Percentiles rank a stretch among this genome's conserved stretches.
Evolutionary conservation across 1,284 basidiomycete genomes (phyloP).

Genomic region (Tetrapyrgos nigripes): DNA sequence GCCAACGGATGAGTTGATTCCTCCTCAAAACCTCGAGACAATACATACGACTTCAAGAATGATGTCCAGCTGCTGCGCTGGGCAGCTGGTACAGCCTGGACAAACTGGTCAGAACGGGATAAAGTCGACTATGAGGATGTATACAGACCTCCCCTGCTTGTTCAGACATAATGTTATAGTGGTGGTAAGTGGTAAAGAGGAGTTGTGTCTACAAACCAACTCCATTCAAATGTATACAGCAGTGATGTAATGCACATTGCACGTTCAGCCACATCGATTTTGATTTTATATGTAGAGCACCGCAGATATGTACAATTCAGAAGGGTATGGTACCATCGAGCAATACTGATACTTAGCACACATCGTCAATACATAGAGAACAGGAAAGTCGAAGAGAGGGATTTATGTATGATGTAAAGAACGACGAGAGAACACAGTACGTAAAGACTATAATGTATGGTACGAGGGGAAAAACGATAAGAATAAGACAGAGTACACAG

Average conservation of each 20-base stretch:
- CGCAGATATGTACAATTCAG: neutral
- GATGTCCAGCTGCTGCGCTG: constrained; percentile 81
- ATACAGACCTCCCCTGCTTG: constrained; percentile 49
- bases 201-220: neutral
- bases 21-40: constrained; percentile 7
- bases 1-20: constrained; percentile 7
- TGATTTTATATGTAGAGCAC: too few species aligned
- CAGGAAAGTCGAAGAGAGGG: neutral
- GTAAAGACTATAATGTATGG: constrained; percentile 2
- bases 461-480: neutral
- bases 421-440: constrained; percentile 5
- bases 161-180: constrained; percentile 36
- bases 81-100: constrained; percentile 71
- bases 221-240: too few species aligned
- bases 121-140: neutral
- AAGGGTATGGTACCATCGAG: constrained; percentile 15
- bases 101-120: neutral
- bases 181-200: constrained; percentile 6
- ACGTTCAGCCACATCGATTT: neutral
- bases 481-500: constrained; percentile 4
- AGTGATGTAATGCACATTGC: neutral
- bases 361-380: constrained; percentile 13
- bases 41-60: constrained; percentile 81
- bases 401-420: neutral
- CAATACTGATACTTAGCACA: constrained; percentile 15